Percentiles rank a stretch among this genome's conserved stretches.
Evolutionary conservation across 2,329 filamentous ascomycete species (phyloP).

Genomic region (Colletotrichum cordylinicola): DNA sequence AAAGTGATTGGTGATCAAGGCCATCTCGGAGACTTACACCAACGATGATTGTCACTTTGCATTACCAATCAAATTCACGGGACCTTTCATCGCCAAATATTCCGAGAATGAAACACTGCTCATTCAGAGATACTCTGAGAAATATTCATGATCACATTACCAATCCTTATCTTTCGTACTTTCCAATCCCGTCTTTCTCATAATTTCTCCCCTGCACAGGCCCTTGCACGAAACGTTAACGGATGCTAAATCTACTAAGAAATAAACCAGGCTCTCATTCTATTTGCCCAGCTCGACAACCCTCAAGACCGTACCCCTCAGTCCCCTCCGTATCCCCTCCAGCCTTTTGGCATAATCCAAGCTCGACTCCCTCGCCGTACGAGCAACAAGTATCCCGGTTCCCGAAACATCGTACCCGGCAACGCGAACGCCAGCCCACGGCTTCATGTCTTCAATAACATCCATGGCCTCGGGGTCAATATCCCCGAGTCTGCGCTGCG

Average conservation of each 20-base stretch:
- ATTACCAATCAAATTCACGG: background rate
- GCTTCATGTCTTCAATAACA: background rate
- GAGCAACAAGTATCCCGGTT: background rate
- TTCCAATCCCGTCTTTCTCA: background rate
- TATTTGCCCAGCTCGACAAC: background rate
- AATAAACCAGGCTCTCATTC: background rate
- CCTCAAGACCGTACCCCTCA: background rate
- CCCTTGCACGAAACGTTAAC: no score
- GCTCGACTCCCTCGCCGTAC: background rate
- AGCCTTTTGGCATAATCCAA: background rate
- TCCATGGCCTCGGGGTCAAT: background rate
- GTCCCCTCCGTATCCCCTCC: accelerated
- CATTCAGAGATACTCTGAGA: accelerated
- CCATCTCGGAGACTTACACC: background rate
- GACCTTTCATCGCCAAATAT: background rate
- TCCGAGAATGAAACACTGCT: background rate
- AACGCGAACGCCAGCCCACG: background rate
- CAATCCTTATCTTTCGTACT: accelerated
- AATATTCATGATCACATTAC: background rate
- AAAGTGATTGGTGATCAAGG: background rate
- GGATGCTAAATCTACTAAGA: background rate
- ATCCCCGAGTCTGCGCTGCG: background rate
- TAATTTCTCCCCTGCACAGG: no score
- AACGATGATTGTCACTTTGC: accelerated
- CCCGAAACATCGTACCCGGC: background rate